These are phyloP conservation scores for Lipomyces orientalis DNA, from an alignment of 805 yeast species.

Conservation along the genomic window DNA sequence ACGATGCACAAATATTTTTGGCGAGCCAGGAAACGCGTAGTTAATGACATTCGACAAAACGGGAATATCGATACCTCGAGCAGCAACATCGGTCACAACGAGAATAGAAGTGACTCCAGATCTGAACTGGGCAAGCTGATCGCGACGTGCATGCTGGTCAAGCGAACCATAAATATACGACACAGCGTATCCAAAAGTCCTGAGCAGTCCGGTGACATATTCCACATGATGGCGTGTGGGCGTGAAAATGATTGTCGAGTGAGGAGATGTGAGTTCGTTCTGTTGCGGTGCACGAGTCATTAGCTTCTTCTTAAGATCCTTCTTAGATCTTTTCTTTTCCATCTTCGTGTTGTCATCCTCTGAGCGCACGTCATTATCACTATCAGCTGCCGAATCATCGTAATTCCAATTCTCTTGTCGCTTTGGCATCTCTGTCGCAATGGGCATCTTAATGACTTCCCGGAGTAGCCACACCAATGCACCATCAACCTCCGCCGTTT, in stretches of 20 bases:
- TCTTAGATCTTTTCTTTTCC: constrained; percentile 28
- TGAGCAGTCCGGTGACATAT: constrained; percentile 72
- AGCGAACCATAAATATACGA: constrained; percentile 93
- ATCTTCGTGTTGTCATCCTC: constrained; percentile 44
- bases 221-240: constrained; percentile 99
- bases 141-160: constrained; percentile 92
- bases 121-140: constrained; percentile 83
- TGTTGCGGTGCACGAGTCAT: constrained; percentile 71
- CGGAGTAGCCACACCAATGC: constrained; percentile 77
- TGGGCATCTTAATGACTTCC: constrained; percentile 82
- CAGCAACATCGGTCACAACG: constrained; percentile 96
- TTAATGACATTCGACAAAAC: constrained; percentile 93
- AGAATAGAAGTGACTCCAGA: constrained; percentile 81
- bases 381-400: constrained; percentile 53
- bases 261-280: constrained; percentile 78
- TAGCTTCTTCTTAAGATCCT: constrained; percentile 11
- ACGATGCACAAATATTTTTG: constrained; percentile 93
- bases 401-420: constrained; percentile 51
- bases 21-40: constrained; percentile 86
- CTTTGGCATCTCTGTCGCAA: constrained; percentile 65
- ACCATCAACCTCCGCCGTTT: constrained; percentile 88
- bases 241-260: constrained; percentile 89
- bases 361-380: constrained; percentile 49
- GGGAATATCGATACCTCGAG: constrained; percentile 77
- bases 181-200: constrained; percentile 80